Evolutionary conservation across 805 yeast species (phyloP).

Genomic region (Komagataella populi): DNA sequence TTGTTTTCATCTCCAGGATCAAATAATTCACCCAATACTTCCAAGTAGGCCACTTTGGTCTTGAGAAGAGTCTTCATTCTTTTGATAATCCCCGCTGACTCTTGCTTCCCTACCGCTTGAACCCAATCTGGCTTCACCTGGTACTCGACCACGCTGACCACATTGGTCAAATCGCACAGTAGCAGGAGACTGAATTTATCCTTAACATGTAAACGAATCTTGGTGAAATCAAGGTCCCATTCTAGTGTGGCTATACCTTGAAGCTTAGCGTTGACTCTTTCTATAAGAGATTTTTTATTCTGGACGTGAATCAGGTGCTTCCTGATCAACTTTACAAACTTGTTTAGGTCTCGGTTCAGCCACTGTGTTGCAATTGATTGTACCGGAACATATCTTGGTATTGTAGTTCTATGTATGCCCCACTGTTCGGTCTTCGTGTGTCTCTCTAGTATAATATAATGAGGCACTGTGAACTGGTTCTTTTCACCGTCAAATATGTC

Average conservation of each 20-base stretch:
- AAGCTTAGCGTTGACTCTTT: slow-evolving; percentile 5
- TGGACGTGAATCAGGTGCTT: slow-evolving; percentile 12
- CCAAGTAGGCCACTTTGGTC: background rate
- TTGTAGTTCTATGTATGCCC: slow-evolving; percentile 19
- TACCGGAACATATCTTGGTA: slow-evolving; percentile 18
- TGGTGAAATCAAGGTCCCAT: slow-evolving; percentile 14
- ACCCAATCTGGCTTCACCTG: background rate
- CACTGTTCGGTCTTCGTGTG: slow-evolving; percentile 14
- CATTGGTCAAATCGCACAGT: slow-evolving; percentile 7
- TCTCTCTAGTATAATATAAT: slow-evolving; percentile 29
- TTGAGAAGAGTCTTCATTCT: background rate
- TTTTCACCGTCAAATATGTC: slow-evolving; percentile 22
- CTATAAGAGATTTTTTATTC: slow-evolving; percentile 7
- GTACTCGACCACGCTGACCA: slow-evolving; percentile 1
- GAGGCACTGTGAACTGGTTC: slow-evolving; percentile 23
- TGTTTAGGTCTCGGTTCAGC: slow-evolving; percentile 11
- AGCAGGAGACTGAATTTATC: slow-evolving; percentile 10
- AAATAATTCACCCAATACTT: background rate
- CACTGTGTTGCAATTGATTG: slow-evolving; percentile 10
- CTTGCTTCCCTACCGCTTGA: background rate
- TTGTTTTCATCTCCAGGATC: background rate
- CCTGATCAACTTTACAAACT: slow-evolving; percentile 14
- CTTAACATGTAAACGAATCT: slow-evolving; percentile 10
- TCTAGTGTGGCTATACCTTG: slow-evolving; percentile 5
- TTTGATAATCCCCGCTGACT: background rate